Evolutionary conservation across 78 protist species (phyloP).

Genomic region (Dictyostelium capitatum): DNA sequence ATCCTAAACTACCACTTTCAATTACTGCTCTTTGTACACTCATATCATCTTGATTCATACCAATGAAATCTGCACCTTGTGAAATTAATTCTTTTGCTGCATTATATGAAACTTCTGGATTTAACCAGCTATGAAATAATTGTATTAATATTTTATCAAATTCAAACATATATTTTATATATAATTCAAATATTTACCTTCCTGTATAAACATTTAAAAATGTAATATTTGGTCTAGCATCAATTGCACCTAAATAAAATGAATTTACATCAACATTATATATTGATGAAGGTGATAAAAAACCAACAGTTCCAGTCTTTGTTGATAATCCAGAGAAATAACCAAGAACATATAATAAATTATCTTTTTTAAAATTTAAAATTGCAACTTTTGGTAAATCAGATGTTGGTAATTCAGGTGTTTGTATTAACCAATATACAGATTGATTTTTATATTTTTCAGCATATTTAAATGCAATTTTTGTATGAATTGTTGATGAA

Average conservation of each 20-base stretch:
- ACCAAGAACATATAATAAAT: constrained; percentile 14
- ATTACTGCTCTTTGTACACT: constrained; percentile 16
- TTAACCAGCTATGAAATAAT: no score
- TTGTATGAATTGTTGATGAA: constrained; percentile 17
- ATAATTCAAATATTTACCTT: not conserved
- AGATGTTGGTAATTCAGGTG: constrained; percentile 9
- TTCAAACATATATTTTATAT: no score
- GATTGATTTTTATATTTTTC: not conserved
- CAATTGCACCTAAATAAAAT: not conserved
- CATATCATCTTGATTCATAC: constrained; percentile 41
- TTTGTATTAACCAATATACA: constrained; percentile 8
- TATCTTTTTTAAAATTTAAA: constrained; percentile 9
- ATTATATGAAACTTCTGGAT: not conserved
- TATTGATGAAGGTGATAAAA: constrained; percentile 15
- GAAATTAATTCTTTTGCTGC: not conserved
- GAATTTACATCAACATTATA: not conserved
- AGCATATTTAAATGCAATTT: not conserved
- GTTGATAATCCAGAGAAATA: constrained; percentile 43
- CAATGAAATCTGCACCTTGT: constrained; percentile 30
- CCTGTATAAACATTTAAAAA: not conserved
- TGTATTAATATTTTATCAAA: no score
- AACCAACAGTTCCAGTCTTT: constrained; percentile 24
- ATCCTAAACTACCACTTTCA: not conserved
- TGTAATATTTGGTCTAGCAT: not conserved
- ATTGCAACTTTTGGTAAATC: constrained; percentile 13